A percentile compares a stretch with the other conserved stretches of the same genome.
phyloP scores from a whole-genome alignment of 1,139 yeast genomes.

The Zygoascus sp. region DNA sequence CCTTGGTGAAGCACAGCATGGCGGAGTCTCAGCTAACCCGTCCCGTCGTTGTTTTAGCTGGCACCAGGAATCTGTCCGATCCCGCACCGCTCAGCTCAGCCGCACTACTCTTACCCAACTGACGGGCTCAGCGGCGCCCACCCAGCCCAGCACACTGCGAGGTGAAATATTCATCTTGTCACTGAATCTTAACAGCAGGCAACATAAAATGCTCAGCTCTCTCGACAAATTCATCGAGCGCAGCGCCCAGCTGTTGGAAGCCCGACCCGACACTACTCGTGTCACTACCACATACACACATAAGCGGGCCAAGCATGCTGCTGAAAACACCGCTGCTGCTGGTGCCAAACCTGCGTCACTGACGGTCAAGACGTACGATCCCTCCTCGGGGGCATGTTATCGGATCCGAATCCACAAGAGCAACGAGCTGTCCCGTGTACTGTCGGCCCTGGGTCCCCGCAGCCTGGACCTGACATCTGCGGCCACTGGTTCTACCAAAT shows the following conservation, averaged over 20 bases:
- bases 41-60: not conserved
- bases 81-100: not conserved
- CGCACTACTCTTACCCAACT: too few relatives aligned
- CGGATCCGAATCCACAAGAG: slow-evolving; percentile 56
- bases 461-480: slow-evolving; percentile 46
- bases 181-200: too few relatives aligned
- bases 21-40: too few relatives aligned
- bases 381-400: slow-evolving; percentile 64
- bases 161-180: too few relatives aligned
- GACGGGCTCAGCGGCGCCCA: too few relatives aligned
- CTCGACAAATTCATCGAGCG: slow-evolving; percentile 50
- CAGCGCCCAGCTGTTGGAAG: slow-evolving; percentile 44
- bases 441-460: slow-evolving; percentile 82
- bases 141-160: too few relatives aligned
- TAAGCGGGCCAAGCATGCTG: slow-evolving; percentile 28
- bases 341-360: slow-evolving; percentile 40
- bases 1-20: too few relatives aligned
- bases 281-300: slow-evolving; percentile 44
- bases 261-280: slow-evolving; percentile 43
- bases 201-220: slow-evolving; percentile 35
- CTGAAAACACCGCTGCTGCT: slow-evolving; percentile 26
- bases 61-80: too few relatives aligned
- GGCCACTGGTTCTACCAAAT: slow-evolving; percentile 2
- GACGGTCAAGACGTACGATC: slow-evolving; percentile 66
- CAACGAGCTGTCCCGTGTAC: slow-evolving; percentile 73